Conservation (phyloP, 2,329 filamentous ascomycete genomes). For the Ophiosphaerella narmari region DNA sequence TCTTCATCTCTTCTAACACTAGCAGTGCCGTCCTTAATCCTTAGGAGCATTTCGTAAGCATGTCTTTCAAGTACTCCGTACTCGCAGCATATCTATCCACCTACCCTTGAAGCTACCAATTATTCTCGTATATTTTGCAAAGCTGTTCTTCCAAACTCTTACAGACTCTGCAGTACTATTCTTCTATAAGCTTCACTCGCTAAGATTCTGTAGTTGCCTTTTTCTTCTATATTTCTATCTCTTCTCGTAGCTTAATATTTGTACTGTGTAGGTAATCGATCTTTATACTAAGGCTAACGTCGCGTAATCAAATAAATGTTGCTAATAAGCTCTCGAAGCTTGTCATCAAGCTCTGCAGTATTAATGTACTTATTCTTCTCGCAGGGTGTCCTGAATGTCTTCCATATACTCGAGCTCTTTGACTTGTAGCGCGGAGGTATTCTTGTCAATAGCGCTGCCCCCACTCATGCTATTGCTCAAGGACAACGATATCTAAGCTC, state of each 20-base stretch:
- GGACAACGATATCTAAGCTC: constrained; percentile 12
- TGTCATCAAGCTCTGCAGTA: too few relatives aligned
- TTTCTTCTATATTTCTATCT: constrained; percentile 14
- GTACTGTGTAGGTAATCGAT: constrained; percentile 12
- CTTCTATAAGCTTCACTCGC: constrained; percentile 16
- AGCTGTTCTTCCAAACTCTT: constrained; percentile 3
- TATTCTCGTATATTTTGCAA: constrained; percentile 7
- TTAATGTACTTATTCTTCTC: too few relatives aligned
- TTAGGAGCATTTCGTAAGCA: neutral
- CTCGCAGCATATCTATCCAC: neutral
- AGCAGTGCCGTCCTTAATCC: too few relatives aligned
- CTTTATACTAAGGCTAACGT: constrained; percentile 9
- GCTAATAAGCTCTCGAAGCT: too few relatives aligned
- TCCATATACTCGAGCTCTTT: neutral
- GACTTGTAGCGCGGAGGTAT: constrained; percentile 6
- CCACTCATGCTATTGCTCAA: constrained; percentile 13
- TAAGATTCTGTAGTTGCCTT: constrained; percentile 16
- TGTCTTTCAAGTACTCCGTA: neutral
- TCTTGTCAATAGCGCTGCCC: constrained; percentile 10
- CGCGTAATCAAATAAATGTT: too few relatives aligned
- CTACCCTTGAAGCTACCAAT: neutral
- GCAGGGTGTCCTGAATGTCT: neutral
- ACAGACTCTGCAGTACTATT: neutral
- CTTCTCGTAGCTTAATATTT: constrained; percentile 14
- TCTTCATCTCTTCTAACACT: too few relatives aligned